These are phyloP conservation scores for Paraphoma chrysanthemicola DNA, from an alignment of 2,329 filamentous ascomycete genomes.

Conservation along the genomic window DNA sequence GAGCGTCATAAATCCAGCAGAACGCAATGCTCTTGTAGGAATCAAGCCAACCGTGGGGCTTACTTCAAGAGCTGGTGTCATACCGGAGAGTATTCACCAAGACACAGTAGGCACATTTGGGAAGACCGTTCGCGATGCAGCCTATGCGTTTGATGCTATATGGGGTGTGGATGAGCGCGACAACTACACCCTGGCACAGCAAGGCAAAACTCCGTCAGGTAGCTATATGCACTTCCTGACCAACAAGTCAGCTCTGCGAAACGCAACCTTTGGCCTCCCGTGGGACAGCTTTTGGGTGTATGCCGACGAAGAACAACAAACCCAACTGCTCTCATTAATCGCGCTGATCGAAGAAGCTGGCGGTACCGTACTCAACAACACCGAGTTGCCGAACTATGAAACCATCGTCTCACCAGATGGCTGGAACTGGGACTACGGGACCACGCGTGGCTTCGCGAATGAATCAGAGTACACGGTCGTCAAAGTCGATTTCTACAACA, in stretches of 20 bases:
- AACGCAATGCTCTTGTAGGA: conserved; percentile 72
- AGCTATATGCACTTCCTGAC: conserved; percentile 67
- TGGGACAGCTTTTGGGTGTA: conserved; percentile 75
- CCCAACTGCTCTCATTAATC: conserved; percentile 59
- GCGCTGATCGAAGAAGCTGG: conserved; percentile 65
- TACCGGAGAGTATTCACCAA: conserved; percentile 72
- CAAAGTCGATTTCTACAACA: conserved; percentile 74
- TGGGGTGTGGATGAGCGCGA: conserved; percentile 69
- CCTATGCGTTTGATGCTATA: conserved; percentile 71
- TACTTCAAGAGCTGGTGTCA: conserved; percentile 64
- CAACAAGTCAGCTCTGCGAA: conserved; percentile 61
- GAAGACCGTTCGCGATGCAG: conserved; percentile 72
- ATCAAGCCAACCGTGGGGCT: conserved; percentile 79
- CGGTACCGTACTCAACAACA: conserved; percentile 72
- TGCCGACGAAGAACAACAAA: conserved; percentile 63
- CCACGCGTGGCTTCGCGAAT: conserved; percentile 68
- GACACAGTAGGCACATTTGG: conserved; percentile 74
- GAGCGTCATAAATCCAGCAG: conserved; percentile 72
- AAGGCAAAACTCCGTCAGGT: conserved; percentile 59
- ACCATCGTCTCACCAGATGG: conserved; percentile 69
- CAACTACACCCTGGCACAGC: conserved; percentile 69
- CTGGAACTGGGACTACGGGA: conserved; percentile 79
- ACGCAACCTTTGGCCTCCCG: conserved; percentile 72
- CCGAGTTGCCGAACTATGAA: conserved; percentile 70
- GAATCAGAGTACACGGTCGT: conserved; percentile 77